Evolutionary conservation across 495 filamentous ascomycete genomes (phyloP).

Genomic region (Lepraria neglecta): DNA sequence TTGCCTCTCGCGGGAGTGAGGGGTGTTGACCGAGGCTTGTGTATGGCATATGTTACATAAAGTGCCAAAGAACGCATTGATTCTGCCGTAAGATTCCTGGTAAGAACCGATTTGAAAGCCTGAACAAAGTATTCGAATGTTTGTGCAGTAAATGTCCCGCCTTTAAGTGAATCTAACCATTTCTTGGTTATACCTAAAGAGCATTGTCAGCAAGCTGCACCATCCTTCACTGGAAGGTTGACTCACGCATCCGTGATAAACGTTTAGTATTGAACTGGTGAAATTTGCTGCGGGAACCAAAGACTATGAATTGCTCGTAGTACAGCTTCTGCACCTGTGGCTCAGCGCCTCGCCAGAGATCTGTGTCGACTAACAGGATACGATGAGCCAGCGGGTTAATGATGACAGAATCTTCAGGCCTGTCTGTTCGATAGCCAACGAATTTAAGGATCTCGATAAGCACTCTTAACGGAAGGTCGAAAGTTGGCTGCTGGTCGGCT

Average conservation of each 20-base stretch:
- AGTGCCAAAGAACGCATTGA: conserved; percentile 80
- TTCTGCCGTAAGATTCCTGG: conserved; percentile 71
- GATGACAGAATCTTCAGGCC: conserved; percentile 80
- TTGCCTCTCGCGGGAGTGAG: conserved; percentile 37
- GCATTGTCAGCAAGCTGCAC: conserved; percentile 21
- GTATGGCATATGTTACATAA: conserved; percentile 88
- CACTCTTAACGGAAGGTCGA: conserved; percentile 60
- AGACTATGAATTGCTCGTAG: conserved; percentile 82
- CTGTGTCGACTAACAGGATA: conserved; percentile 82
- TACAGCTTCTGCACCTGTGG: conserved; percentile 72
- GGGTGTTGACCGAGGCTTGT: conserved; percentile 41
- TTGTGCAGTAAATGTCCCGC: conserved; percentile 63
- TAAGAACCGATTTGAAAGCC: conserved; percentile 70
- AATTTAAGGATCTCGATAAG: conserved; percentile 74
- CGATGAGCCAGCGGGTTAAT: conserved; percentile 93
- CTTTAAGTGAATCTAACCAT: conserved; percentile 81
- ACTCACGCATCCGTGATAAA: conserved; percentile 83
- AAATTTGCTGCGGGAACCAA: conserved; percentile 77
- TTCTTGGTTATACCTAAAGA: conserved; percentile 76
- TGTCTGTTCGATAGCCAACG: conserved; percentile 72
- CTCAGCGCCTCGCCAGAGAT: conserved; percentile 79
- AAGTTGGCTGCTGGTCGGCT: conserved; percentile 23
- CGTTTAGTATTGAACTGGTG: conserved; percentile 86
- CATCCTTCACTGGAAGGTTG: background rate
- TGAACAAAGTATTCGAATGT: conserved; percentile 67